Percentiles rank a stretch among this genome's conserved stretches.
phyloP scores from a whole-genome alignment of 2,329 filamentous ascomycete species.

The Apiospora hydei region DNA sequence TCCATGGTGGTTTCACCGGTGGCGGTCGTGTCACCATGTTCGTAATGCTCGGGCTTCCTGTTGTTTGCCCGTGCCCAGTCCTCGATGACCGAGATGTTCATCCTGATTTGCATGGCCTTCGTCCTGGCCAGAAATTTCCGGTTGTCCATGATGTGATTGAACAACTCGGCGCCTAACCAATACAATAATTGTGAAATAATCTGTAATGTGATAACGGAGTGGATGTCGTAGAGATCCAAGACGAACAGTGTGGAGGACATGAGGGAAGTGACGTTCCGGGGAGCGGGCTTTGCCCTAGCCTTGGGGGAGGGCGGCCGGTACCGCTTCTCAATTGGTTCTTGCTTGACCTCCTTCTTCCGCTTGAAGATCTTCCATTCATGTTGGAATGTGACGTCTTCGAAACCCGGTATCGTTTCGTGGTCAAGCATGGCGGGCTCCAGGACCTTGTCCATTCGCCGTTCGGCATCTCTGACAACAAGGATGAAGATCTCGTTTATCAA shows the following conservation, averaged over 20 bases:
- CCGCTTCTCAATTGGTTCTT: conserved; percentile 88
- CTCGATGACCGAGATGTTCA: conserved; percentile 95
- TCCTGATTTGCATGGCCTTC: conserved; percentile 99
- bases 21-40: conserved; percentile 85
- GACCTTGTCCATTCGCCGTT: conserved; percentile 94
- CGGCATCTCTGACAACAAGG: conserved; percentile 93
- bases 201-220: conserved; percentile 93
- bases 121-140: conserved; percentile 92
- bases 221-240: conserved; percentile 97
- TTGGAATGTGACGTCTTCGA: conserved; percentile 96
- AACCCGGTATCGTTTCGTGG: conserved; percentile 96
- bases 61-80: conserved; percentile 97
- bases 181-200: conserved; percentile 93
- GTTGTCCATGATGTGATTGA: conserved; percentile 98
- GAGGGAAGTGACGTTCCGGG: conserved; percentile 93
- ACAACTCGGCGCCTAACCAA: conserved; percentile 95
- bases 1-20: conserved; percentile 90
- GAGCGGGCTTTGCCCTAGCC: conserved; percentile 87
- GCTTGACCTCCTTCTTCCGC: conserved; percentile 86
- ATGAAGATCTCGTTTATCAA: conserved; percentile 99
- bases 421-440: conserved; percentile 94
- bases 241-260: conserved; percentile 97
- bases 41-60: conserved; percentile 92
- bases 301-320: conserved; percentile 94
- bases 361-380: conserved; percentile 99